Conservation (phyloP, 1,139 yeast species). For the Taphrina communis region DNA sequence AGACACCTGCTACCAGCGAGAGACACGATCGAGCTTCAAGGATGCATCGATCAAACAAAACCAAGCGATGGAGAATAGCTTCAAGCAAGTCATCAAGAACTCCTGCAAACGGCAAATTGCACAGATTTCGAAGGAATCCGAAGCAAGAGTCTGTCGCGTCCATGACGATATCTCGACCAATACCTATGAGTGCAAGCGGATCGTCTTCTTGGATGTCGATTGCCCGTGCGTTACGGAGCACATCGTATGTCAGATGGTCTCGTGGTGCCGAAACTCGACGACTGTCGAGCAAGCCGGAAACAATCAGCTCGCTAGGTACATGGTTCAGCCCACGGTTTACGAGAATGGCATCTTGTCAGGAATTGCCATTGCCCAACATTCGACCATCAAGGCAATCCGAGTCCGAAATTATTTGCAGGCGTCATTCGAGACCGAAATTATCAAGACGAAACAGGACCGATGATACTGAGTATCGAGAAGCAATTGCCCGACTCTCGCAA, state of each 20-base stretch:
- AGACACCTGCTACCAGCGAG: background rate
- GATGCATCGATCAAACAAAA: background rate
- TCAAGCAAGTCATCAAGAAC: background rate
- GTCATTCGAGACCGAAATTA: background rate
- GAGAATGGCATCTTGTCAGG: background rate
- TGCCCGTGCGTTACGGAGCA: constrained; percentile 14
- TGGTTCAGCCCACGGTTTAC: background rate
- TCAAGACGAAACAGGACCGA: background rate
- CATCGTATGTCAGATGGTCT: constrained; percentile 9
- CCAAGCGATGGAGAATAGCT: background rate
- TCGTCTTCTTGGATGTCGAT: constrained; percentile 11
- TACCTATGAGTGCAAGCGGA: constrained; percentile 1
- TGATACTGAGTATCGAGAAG: constrained; percentile 2
- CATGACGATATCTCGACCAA: background rate
- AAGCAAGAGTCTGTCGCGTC: constrained; percentile 1
- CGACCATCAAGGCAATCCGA: background rate
- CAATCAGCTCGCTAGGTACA: constrained; percentile 21
- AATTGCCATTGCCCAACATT: background rate
- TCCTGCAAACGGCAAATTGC: background rate
- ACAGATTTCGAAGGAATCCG: background rate
- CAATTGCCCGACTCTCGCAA: constrained; percentile 2
- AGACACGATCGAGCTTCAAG: background rate
- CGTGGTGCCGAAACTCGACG: constrained; percentile 6
- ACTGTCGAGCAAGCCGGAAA: constrained; percentile 7
- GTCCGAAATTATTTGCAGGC: background rate